phyloP scores from a whole-genome alignment of 441 rosid species.

The Capsella rubella region DNA sequence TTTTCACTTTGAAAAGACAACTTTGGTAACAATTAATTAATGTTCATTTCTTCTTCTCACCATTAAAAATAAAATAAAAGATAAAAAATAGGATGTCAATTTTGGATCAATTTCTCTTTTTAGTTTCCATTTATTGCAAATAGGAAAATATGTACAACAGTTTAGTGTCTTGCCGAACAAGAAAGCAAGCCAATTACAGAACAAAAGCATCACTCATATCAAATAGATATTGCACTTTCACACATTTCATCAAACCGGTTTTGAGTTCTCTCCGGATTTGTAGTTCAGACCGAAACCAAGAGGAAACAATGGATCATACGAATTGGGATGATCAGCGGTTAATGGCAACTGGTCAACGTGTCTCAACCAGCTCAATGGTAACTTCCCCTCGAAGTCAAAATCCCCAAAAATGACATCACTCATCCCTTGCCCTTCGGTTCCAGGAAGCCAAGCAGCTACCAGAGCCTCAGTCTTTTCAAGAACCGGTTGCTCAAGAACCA shows the following conservation, averaged over 20 bases:
- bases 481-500: slow-evolving; percentile 20
- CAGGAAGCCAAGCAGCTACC: slow-evolving; percentile 28
- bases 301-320: slow-evolving; percentile 28
- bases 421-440: slow-evolving; percentile 26
- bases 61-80: too few relatives aligned
- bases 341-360: slow-evolving; percentile 23
- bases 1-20: too few relatives aligned
- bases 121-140: too few relatives aligned
- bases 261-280: background rate
- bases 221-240: background rate
- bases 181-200: too few relatives aligned
- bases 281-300: slow-evolving; percentile 18
- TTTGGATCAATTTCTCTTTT: too few relatives aligned
- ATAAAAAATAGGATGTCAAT: too few relatives aligned
- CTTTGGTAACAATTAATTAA: too few relatives aligned
- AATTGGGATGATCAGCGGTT: slow-evolving; percentile 9
- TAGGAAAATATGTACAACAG: too few relatives aligned
- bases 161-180: too few relatives aligned
- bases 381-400: slow-evolving; percentile 20
- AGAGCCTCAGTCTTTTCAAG: slow-evolving; percentile 18
- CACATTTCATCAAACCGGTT: slow-evolving; percentile 3
- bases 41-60: too few relatives aligned
- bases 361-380: slow-evolving; percentile 26
- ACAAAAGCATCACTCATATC: background rate
- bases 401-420: slow-evolving; percentile 22